These are phyloP conservation scores for Plantago ovata DNA, from an alignment of 257 asterid genomes.

Conservation along the genomic window DNA sequence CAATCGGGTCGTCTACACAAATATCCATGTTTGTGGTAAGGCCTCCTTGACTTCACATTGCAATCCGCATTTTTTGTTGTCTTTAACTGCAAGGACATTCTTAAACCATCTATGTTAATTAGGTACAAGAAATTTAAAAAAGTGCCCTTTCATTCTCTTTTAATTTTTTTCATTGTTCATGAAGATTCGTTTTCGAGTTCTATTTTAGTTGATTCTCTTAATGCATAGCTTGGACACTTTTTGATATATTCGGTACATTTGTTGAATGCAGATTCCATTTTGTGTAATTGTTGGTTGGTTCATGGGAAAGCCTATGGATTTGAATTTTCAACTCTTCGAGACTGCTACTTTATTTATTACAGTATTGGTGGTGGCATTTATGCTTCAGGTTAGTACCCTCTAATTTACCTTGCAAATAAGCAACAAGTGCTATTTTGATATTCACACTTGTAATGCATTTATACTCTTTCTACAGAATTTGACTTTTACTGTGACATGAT, in stretches of 20 bases:
- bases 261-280: constrained; percentile 78
- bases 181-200: neutral
- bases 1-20: constrained; percentile 97
- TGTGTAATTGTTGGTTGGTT: constrained; percentile 96
- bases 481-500: no score
- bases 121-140: neutral
- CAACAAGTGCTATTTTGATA: no score
- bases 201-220: neutral
- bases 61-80: neutral
- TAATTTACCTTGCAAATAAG: neutral
- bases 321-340: constrained; percentile 96
- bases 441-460: no score
- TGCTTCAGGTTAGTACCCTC: constrained; percentile 76
- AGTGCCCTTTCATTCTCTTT: neutral
- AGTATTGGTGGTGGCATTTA: constrained; percentile 95
- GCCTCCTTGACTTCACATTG: neutral
- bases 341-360: constrained; percentile 95
- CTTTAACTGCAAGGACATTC: neutral
- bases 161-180: constrained; percentile 3
- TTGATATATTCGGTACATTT: constrained; percentile 16
- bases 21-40: constrained; percentile 98
- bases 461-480: no score
- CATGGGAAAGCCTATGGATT: constrained; percentile 94
- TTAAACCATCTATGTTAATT: no score
- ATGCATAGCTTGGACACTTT: neutral